phyloP scores from a whole-genome alignment of 805 yeast species.

The Priceomyces medius region DNA sequence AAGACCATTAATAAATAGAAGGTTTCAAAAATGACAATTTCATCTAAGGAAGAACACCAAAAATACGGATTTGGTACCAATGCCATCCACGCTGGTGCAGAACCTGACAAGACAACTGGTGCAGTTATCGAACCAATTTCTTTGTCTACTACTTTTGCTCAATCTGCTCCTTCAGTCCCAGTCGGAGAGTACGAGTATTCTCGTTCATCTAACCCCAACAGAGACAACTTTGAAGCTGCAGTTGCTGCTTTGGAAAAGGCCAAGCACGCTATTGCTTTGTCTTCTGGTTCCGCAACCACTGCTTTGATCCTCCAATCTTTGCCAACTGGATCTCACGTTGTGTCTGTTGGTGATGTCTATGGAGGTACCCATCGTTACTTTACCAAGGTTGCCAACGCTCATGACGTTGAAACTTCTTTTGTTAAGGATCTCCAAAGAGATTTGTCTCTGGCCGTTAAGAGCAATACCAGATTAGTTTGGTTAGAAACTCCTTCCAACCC shows the following conservation, averaged over 20 bases:
- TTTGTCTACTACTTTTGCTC: conserved; percentile 82
- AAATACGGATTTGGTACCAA: conserved; percentile 64
- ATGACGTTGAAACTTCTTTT: conserved; percentile 70
- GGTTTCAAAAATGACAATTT: conserved; percentile 39
- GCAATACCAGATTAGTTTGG: conserved; percentile 78
- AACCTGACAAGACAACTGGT: conserved; percentile 70
- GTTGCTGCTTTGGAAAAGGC: conserved; percentile 79
- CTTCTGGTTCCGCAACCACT: conserved; percentile 86
- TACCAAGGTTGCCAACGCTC: conserved; percentile 79
- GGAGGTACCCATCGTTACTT: conserved; percentile 92
- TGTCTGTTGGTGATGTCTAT: conserved; percentile 82
- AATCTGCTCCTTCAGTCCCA: conserved; percentile 72
- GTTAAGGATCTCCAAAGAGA: conserved; percentile 63
- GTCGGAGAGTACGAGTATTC: conserved; percentile 81
- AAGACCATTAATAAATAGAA: no score
- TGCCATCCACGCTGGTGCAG: conserved; percentile 83
- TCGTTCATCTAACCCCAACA: conserved; percentile 82
- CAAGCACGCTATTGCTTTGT: conserved; percentile 70
- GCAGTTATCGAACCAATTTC: conserved; percentile 86
- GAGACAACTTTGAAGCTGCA: conserved; percentile 75
- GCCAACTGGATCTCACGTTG: conserved; percentile 68
- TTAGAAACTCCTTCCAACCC: conserved; percentile 89
- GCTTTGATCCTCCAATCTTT: conserved; percentile 73
- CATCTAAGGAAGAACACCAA: conserved; percentile 16
- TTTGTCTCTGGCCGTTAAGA: conserved; percentile 52